phyloP scores from a whole-genome alignment of 257 asterid species.

The Solanum okadae region DNA sequence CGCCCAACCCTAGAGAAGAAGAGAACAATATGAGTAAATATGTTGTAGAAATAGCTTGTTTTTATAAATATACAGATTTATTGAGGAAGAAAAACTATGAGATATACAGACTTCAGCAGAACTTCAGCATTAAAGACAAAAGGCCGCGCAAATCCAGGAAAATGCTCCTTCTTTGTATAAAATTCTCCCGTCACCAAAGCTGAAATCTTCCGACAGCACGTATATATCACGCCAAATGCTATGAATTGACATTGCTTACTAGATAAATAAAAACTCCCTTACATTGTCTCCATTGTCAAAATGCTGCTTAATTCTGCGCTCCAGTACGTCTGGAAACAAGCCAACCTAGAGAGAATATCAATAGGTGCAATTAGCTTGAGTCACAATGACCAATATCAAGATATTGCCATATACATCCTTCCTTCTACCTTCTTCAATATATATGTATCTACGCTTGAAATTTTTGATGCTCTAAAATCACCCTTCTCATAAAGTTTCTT shows the following conservation, averaged over 20 bases:
- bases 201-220: constrained; percentile 77
- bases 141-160: constrained; percentile 97
- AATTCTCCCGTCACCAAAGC: constrained; percentile 93
- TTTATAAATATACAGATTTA: not conserved
- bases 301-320: constrained; percentile 67
- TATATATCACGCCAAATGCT: constrained; percentile 27
- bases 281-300: constrained; percentile 86
- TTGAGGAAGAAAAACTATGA: not conserved
- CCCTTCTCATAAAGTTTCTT: constrained; percentile 63
- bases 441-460: constrained; percentile 58
- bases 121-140: constrained; percentile 75
- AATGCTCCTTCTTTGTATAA: constrained; percentile 89
- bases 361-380: not conserved
- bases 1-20: constrained; percentile 62
- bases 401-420: not conserved
- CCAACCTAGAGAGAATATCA: constrained; percentile 46
- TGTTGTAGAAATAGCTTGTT: not conserved
- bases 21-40: not conserved
- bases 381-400: not conserved
- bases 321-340: constrained; percentile 82
- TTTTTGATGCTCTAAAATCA: constrained; percentile 61
- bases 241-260: constrained; percentile 12
- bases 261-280: constrained; percentile 24
- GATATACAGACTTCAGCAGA: constrained; percentile 54
- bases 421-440: constrained; percentile 57